These are phyloP conservation scores for Papilionanthe hybrid DNA, from an alignment of 116 monocot species.

Conservation along the genomic window DNA sequence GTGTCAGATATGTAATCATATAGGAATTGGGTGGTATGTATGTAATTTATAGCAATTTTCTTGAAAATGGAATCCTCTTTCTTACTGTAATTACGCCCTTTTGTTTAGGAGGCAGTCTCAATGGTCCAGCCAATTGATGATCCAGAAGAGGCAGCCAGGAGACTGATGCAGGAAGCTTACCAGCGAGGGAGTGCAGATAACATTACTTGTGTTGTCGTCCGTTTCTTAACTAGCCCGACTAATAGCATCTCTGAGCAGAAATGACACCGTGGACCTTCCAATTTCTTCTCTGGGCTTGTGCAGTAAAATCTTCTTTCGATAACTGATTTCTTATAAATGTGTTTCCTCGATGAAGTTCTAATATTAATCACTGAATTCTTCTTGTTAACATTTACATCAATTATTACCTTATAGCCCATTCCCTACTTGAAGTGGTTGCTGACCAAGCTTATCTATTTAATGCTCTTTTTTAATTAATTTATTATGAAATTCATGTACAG, in stretches of 20 bases:
- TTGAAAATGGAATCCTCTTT: neutral
- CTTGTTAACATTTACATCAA: too few relatives aligned
- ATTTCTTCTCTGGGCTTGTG: too few relatives aligned
- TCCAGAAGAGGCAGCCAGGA: constrained; percentile 69
- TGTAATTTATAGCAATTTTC: neutral
- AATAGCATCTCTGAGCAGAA: neutral
- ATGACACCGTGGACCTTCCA: neutral
- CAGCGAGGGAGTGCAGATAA: constrained; percentile 85
- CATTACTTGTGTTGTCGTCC: constrained; percentile 80
- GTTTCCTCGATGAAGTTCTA: too few relatives aligned
- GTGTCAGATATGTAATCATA: too few relatives aligned
- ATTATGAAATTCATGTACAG: too few relatives aligned
- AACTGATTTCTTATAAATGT: neutral
- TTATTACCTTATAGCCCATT: too few relatives aligned
- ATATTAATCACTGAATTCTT: too few relatives aligned
- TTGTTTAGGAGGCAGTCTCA: constrained; percentile 71
- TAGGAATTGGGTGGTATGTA: too few relatives aligned
- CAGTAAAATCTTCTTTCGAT: neutral
- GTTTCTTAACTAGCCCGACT: constrained; percentile 36
- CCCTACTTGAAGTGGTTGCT: too few relatives aligned
- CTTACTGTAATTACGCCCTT: neutral
- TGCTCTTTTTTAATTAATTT: too few relatives aligned
- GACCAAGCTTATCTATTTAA: too few relatives aligned
- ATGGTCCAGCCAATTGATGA: constrained; percentile 75
- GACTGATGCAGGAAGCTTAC: constrained; percentile 68